phyloP scores from a whole-genome alignment of 1,139 yeast species.

The Yamadazyma diddensiae region DNA sequence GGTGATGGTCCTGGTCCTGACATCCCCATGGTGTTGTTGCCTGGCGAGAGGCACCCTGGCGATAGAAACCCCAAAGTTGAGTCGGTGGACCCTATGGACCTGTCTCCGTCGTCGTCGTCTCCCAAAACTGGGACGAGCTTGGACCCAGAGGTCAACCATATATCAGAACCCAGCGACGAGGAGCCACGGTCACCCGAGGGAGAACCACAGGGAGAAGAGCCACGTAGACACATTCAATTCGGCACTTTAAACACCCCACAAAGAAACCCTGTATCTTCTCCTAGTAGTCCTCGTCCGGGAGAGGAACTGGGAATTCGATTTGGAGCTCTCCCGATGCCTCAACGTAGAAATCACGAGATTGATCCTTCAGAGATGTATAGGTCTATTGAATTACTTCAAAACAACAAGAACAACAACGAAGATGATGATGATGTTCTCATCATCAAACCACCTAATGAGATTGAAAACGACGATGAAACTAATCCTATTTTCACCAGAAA shows the following conservation, averaged over 20 bases:
- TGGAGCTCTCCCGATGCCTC: slow-evolving; percentile 40
- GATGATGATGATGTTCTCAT: slow-evolving; percentile 81
- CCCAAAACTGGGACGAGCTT: slow-evolving; percentile 4
- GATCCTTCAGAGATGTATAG: slow-evolving; percentile 82
- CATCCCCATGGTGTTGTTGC: slow-evolving; percentile 3
- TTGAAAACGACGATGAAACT: slow-evolving; percentile 39
- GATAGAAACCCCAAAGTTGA: neutral
- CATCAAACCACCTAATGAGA: slow-evolving; percentile 75
- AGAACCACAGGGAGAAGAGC: neutral
- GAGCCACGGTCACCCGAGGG: slow-evolving; percentile 12
- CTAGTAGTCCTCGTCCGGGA: too few relatives aligned
- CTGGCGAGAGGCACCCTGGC: neutral
- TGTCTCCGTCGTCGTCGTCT: slow-evolving; percentile 5
- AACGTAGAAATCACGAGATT: slow-evolving; percentile 45
- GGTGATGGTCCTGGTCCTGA: neutral
- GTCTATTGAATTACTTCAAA: slow-evolving; percentile 76
- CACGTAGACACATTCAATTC: slow-evolving; percentile 7
- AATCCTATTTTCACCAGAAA: slow-evolving; percentile 35
- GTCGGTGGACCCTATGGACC: slow-evolving; percentile 1
- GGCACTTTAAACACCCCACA: slow-evolving; percentile 1
- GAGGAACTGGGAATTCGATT: slow-evolving; percentile 30
- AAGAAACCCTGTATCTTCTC: neutral
- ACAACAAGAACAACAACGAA: slow-evolving; percentile 11
- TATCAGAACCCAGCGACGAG: slow-evolving; percentile 41
- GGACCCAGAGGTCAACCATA: slow-evolving; percentile 25